Conservation (phyloP, 306 rosid genomes). For the Castanea crenata region DNA sequence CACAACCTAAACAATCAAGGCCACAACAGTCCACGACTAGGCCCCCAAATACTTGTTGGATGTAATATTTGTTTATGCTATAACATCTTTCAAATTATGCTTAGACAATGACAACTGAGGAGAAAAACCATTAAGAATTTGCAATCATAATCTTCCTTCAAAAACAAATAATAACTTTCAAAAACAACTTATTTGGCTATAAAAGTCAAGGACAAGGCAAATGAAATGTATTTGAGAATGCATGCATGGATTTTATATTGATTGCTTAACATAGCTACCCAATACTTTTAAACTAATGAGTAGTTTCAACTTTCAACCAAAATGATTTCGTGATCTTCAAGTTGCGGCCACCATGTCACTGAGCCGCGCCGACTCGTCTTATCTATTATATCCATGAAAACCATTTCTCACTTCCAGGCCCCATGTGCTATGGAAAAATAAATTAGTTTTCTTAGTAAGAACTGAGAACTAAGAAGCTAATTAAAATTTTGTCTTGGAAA, state of each 20-base stretch:
- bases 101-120: constrained; percentile 26
- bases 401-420: constrained; percentile 15
- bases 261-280: not conserved
- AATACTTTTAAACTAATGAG: not conserved
- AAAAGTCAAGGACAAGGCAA: constrained; percentile 21
- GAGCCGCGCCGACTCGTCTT: constrained; percentile 33
- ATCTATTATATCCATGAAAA: constrained; percentile 13
- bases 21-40: not conserved
- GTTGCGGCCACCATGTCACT: constrained; percentile 29
- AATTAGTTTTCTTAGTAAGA: not conserved
- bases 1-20: too few relatives aligned
- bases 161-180: not conserved
- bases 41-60: constrained; percentile 19
- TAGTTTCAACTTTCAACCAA: constrained; percentile 6
- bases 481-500: not conserved
- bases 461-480: not conserved
- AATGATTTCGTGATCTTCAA: constrained; percentile 24
- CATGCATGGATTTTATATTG: not conserved
- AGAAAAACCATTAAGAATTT: not conserved
- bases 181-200: not conserved
- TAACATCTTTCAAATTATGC: not conserved
- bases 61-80: not conserved
- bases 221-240: not conserved
- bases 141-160: not conserved
- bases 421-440: constrained; percentile 40